Evolutionary conservation across 2,329 filamentous ascomycete genomes (phyloP), one percentile per base, ranked within the genome.

Genomic region (Monilinia polystroma): DNA sequence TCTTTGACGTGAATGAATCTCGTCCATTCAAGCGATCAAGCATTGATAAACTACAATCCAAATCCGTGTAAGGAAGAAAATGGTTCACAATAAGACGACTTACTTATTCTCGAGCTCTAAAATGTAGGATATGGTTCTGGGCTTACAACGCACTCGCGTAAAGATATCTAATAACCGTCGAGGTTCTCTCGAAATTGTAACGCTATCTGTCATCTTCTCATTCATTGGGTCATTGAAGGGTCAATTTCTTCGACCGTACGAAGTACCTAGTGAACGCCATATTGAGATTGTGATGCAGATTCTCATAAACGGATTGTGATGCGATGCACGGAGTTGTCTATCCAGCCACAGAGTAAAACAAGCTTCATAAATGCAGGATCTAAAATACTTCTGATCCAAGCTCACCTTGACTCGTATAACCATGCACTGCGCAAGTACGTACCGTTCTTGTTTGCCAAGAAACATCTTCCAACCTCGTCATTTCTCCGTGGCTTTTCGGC

Each of bases 381-480:
- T 35, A 35, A 35, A 35, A 35, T 16, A 6, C 38, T 38, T 41
- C 20, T 55, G 10, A 20, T 11, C 26, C 16, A 20, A n/a, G 20
- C 16, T 55, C 53, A 2, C 57, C 45, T 59, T 59, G 43, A 59
- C 43, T 59, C 43, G 43, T 49, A 20, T 59, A 47, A 43, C 43
- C 57, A 18, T 58, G 41, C 26, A 29, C 32, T 35, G 32, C 32
- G 32, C 32, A 6, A 35, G 32, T 35, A 35, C 32, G 32, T 35
- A 35, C 7, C 6, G 32, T 35, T 5, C 32, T 35, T 5, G 32
- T 6, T 29, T 20, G 38, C 55, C 41, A 47, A 58, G 56, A 47
- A 58, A 47, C 29, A 26, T 38, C 11, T 58, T 58, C 26, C 16
- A 32, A 54, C 29, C 52, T 10, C 29, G 18, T 41, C 38, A 41